Evolutionary conservation across 2,329 filamentous ascomycete genomes (phyloP).

Genomic region (Paracorniculantispora psalliotae): DNA sequence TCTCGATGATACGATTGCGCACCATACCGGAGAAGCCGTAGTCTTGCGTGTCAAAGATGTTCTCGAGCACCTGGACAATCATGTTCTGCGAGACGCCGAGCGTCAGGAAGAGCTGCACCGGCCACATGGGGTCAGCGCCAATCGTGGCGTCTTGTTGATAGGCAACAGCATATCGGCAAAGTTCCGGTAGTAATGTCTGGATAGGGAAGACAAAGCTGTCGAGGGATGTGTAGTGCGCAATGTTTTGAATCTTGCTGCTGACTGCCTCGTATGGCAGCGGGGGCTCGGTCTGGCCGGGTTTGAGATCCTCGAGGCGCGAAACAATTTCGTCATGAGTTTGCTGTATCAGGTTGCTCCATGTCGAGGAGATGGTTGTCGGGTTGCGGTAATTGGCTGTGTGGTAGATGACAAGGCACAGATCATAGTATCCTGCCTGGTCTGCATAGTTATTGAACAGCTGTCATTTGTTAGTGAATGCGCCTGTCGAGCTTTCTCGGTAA

Average conservation of each 20-base stretch:
- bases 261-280: slow-evolving; percentile 66
- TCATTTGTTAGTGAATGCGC: slow-evolving; percentile 14
- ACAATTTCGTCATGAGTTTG: slow-evolving; percentile 58
- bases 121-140: slow-evolving; percentile 53
- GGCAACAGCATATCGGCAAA: slow-evolving; percentile 58
- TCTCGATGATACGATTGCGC: slow-evolving; percentile 49
- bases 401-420: slow-evolving; percentile 89
- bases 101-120: slow-evolving; percentile 50
- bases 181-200: slow-evolving; percentile 52
- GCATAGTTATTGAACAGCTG: slow-evolving; percentile 92
- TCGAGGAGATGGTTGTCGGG: slow-evolving; percentile 73
- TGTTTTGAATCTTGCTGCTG: slow-evolving; percentile 56
- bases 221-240: slow-evolving; percentile 59
- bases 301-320: slow-evolving; percentile 40
- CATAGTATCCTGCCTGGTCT: slow-evolving; percentile 87
- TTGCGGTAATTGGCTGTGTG: slow-evolving; percentile 89
- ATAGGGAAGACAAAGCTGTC: slow-evolving; percentile 65
- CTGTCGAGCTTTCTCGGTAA: background rate
- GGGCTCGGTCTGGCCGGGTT: slow-evolving; percentile 31
- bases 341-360: slow-evolving; percentile 79
- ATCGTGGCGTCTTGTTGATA: slow-evolving; percentile 54
- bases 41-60: slow-evolving; percentile 54
- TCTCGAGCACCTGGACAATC: slow-evolving; percentile 51
- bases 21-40: slow-evolving; percentile 50
- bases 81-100: slow-evolving; percentile 54